These are phyloP conservation scores for Lipomyces yamadae DNA, from an alignment of 805 yeast genomes.

Conservation along the genomic window DNA sequence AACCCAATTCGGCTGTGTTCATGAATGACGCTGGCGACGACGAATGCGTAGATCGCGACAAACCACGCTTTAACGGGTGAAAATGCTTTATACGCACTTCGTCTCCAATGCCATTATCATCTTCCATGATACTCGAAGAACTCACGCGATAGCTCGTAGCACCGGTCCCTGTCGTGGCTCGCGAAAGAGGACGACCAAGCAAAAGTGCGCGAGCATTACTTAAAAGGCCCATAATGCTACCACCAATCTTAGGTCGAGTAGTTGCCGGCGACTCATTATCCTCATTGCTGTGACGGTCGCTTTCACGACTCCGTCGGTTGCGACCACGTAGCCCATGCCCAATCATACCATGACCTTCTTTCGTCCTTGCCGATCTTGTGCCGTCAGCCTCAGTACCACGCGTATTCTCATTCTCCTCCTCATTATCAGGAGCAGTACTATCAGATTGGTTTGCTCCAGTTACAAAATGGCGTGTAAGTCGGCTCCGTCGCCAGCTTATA, in stretches of 20 bases:
- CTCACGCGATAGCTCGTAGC: conserved; percentile 33
- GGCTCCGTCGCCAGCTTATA: neutral
- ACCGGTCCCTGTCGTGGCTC: conserved; percentile 33
- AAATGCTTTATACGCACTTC: conserved; percentile 28
- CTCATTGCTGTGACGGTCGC: neutral
- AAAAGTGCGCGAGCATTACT: conserved; percentile 21
- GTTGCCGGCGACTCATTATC: neutral
- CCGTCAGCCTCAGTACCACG: neutral
- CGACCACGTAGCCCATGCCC: neutral
- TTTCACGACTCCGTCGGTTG: neutral
- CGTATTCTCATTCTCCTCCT: neutral
- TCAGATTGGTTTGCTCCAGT: neutral
- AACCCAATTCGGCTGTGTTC: neutral
- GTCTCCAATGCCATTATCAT: conserved; percentile 15
- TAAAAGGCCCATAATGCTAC: conserved; percentile 14
- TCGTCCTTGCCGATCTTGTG: neutral
- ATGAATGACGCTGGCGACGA: conserved; percentile 28
- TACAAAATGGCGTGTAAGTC: neutral
- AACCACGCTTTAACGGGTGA: conserved; percentile 34
- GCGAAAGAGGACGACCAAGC: conserved; percentile 29
- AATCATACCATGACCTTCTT: neutral
- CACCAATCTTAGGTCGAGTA: neutral
- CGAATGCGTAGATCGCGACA: conserved; percentile 30
- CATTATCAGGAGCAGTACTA: conserved; percentile 1
- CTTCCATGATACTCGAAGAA: conserved; percentile 18